Evolutionary conservation across 2,329 filamentous ascomycete species (phyloP).

Genomic region (Rhytidhysteron rufulum): DNA sequence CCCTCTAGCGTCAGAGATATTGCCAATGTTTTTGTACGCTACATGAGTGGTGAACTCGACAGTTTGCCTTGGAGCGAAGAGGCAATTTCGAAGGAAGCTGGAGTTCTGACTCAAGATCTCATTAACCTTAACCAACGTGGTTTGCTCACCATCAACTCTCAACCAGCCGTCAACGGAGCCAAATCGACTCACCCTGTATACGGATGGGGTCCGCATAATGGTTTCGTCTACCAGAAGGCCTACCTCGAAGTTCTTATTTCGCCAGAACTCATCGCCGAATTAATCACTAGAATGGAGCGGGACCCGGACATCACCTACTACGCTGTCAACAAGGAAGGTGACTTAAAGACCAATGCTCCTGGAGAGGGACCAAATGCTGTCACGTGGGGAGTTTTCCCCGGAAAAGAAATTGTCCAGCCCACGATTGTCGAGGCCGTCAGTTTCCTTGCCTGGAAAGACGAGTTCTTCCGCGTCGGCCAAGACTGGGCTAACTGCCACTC

Average conservation of each 20-base stretch:
- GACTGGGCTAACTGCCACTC: slow-evolving; percentile 95
- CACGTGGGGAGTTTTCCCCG: slow-evolving; percentile 98
- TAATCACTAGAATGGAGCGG: slow-evolving; percentile 72
- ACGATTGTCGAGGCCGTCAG: slow-evolving; percentile 98
- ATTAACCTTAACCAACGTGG: slow-evolving; percentile 81
- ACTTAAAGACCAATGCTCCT: slow-evolving; percentile 78
- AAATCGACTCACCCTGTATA: slow-evolving; percentile 83
- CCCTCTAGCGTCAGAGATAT: slow-evolving; percentile 77
- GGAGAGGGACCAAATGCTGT: slow-evolving; percentile 93
- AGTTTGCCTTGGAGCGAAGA: slow-evolving; percentile 92
- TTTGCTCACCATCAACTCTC: slow-evolving; percentile 93
- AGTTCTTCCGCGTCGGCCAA: slow-evolving; percentile 85
- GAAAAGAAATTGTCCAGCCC: slow-evolving; percentile 98
- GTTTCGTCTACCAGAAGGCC: slow-evolving; percentile 97
- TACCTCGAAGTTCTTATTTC: slow-evolving; percentile 90
- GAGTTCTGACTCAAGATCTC: slow-evolving; percentile 71
- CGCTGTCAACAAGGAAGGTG: slow-evolving; percentile 79
- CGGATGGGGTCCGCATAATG: slow-evolving; percentile 92
- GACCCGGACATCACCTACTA: slow-evolving; percentile 89
- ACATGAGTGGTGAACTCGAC: slow-evolving; percentile 75
- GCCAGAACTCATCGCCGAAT: slow-evolving; percentile 70
- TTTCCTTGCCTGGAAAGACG: slow-evolving; percentile 98
- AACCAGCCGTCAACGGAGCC: slow-evolving; percentile 87
- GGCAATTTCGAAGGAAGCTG: slow-evolving; percentile 77
- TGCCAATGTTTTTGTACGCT: slow-evolving; percentile 77